Conservation (phyloP, 2,329 filamentous ascomycete species). For the Colletotrichum sp. region DNA sequence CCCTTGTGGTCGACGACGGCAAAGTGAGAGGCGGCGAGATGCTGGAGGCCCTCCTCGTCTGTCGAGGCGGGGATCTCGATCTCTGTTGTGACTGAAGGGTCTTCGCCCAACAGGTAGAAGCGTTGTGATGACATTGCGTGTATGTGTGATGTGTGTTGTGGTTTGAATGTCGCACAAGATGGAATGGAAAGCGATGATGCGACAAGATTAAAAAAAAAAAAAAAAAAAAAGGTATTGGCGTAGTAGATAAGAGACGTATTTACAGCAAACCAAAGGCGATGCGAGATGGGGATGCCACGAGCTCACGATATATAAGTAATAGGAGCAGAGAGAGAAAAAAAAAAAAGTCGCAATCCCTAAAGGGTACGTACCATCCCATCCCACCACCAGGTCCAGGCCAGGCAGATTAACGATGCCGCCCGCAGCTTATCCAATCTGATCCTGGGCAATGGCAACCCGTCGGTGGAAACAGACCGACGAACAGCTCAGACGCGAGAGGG, state of each 20-base stretch:
- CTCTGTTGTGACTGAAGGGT: conserved; percentile 36
- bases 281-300: not conserved
- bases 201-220: not conserved
- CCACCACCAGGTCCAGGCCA: not conserved
- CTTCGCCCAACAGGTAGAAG: conserved; percentile 48
- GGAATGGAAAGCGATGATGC: not conserved
- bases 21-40: conserved; percentile 46
- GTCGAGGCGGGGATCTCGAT: conserved; percentile 39
- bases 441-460: not conserved
- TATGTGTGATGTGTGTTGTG: not conserved
- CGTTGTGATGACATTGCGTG: conserved; percentile 38
- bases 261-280: not conserved
- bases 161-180: not conserved
- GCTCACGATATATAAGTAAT: conserved; percentile 15
- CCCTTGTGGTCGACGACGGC: conserved; percentile 46
- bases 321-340: not conserved
- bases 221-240: too few species aligned
- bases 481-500: not conserved
- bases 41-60: conserved; percentile 41
- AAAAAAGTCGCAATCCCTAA: not conserved
- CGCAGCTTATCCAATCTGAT: not conserved
- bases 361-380: not conserved
- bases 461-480: conserved; percentile 3
- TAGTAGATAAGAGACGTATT: not conserved
- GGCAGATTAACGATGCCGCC: not conserved